These are phyloP conservation scores for Limonium bicolor DNA, from an alignment of 148 eudicot genomes.

Conservation along the genomic window DNA sequence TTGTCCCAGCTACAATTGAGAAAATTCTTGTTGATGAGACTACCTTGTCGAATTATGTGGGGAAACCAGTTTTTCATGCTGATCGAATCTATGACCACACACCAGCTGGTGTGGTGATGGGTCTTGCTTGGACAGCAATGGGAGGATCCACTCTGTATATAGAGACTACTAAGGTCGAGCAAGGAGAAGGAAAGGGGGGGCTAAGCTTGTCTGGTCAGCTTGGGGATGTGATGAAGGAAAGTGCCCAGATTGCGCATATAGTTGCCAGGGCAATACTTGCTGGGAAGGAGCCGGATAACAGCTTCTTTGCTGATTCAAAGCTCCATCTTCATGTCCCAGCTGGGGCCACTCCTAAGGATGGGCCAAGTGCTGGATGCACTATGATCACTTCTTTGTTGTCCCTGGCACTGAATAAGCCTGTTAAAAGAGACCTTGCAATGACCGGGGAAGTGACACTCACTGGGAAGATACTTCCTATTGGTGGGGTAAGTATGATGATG, in stretches of 20 bases:
- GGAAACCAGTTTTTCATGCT: conserved; percentile 96
- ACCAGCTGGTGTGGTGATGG: conserved; percentile 94
- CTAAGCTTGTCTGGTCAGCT: conserved; percentile 88
- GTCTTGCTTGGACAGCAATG: conserved; percentile 99
- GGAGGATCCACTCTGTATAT: conserved; percentile 96
- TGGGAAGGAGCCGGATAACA: conserved; percentile 42
- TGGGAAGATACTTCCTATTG: conserved; percentile 95
- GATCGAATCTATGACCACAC: conserved; percentile 89
- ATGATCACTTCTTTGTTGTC: conserved; percentile 93
- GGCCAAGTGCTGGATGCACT: conserved; percentile 99
- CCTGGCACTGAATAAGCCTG: conserved; percentile 71
- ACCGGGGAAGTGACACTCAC: conserved; percentile 95
- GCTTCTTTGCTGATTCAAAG: conserved; percentile 61
- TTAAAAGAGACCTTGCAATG: conserved; percentile 88
- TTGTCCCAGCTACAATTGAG: conserved; percentile 23
- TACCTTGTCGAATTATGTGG: conserved; percentile 78
- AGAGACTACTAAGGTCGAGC: conserved; percentile 67
- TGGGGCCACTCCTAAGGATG: conserved; percentile 98
- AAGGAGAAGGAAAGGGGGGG: conserved; percentile 83
- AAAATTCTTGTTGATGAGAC: conserved; percentile 55
- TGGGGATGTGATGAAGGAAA: conserved; percentile 99
- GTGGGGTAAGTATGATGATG: conserved; percentile 99
- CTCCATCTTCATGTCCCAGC: conserved; percentile 98
- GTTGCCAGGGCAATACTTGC: conserved; percentile 61
- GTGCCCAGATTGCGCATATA: conserved; percentile 93